Evolutionary conservation across 2,329 filamentous ascomycete genomes (phyloP).

Genomic region (Diaporthe aspalathi): DNA sequence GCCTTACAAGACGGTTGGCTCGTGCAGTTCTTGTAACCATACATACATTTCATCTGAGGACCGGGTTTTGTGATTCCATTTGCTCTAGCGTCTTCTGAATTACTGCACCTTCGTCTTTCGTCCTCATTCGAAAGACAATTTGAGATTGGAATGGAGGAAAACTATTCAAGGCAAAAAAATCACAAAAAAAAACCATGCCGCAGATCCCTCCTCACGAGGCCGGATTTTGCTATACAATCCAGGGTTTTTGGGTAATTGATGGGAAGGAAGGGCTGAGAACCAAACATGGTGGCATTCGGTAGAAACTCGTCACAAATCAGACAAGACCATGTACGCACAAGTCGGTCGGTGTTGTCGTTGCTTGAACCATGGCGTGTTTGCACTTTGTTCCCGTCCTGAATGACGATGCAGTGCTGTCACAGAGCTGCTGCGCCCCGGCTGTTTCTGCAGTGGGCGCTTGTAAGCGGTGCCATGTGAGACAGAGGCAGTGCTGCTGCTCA

Average conservation of each 20-base stretch:
- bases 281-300: slow-evolving; percentile 21
- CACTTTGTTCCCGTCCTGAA: neutral
- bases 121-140: neutral
- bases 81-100: slow-evolving; percentile 32
- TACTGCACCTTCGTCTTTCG: slow-evolving; percentile 1
- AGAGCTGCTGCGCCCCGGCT: slow-evolving; percentile 3
- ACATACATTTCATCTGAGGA: slow-evolving; percentile 20
- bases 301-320: slow-evolving; percentile 34
- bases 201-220: neutral
- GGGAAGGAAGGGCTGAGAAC: slow-evolving; percentile 3
- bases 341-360: neutral
- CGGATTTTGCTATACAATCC: slow-evolving; percentile 4
- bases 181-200: neutral
- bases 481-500: neutral
- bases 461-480: slow-evolving; percentile 16
- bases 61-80: slow-evolving; percentile 19
- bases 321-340: slow-evolving; percentile 32
- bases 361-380: neutral
- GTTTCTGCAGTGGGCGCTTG: neutral
- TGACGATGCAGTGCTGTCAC: neutral
- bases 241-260: slow-evolving; percentile 37
- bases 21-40: slow-evolving; percentile 29
- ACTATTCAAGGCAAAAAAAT: slow-evolving; percentile 5
- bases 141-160: slow-evolving; percentile 4
- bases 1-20: slow-evolving; percentile 24